These are phyloP conservation scores for Escovopsis weberi DNA, from an alignment of 2,329 filamentous ascomycete genomes.

Conservation along the genomic window DNA sequence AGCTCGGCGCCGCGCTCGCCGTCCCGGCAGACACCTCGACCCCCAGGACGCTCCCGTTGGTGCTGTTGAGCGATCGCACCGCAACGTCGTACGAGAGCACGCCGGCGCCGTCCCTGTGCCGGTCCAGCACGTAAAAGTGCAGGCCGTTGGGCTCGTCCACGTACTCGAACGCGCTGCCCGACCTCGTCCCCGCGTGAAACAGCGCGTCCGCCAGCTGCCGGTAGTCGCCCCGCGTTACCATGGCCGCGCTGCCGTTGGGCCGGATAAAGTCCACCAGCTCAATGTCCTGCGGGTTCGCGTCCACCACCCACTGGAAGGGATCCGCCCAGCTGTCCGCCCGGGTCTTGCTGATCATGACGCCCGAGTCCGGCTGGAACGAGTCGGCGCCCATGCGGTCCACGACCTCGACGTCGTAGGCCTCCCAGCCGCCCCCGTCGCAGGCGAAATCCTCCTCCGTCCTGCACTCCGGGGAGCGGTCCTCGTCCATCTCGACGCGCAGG, in stretches of 20 bases:
- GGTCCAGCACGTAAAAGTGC: slow-evolving; percentile 34
- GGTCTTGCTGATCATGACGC: slow-evolving; percentile 39
- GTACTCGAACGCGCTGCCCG: slow-evolving; percentile 34
- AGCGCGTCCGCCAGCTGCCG: slow-evolving; percentile 37
- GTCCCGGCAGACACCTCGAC: slow-evolving; percentile 23
- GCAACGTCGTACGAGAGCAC: slow-evolving; percentile 34
- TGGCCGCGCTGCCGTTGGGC: slow-evolving; percentile 31
- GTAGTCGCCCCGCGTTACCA: slow-evolving; percentile 37
- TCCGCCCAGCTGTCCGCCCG: slow-evolving; percentile 24
- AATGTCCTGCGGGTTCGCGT: slow-evolving; percentile 39
- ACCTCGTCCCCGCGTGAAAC: slow-evolving; percentile 38
- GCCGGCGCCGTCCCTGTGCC: slow-evolving; percentile 24
- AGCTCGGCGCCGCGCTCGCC: slow-evolving; percentile 9
- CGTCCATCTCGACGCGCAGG: slow-evolving; percentile 29
- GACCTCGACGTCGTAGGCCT: slow-evolving; percentile 38
- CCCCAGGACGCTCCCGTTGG: slow-evolving; percentile 12
- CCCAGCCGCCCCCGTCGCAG: slow-evolving; percentile 37
- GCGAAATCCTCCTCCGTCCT: slow-evolving; percentile 24
- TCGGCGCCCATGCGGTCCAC: slow-evolving; percentile 39
- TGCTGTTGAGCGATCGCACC: slow-evolving; percentile 26
- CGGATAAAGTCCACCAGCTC: slow-evolving; percentile 33
- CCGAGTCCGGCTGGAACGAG: slow-evolving; percentile 34
- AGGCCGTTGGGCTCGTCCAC: slow-evolving; percentile 31
- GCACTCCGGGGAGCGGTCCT: slow-evolving; percentile 30
- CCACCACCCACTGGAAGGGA: slow-evolving; percentile 40